Conservation (phyloP, 169 alveolate genomes). For the Plasmodium vivax region DNA sequence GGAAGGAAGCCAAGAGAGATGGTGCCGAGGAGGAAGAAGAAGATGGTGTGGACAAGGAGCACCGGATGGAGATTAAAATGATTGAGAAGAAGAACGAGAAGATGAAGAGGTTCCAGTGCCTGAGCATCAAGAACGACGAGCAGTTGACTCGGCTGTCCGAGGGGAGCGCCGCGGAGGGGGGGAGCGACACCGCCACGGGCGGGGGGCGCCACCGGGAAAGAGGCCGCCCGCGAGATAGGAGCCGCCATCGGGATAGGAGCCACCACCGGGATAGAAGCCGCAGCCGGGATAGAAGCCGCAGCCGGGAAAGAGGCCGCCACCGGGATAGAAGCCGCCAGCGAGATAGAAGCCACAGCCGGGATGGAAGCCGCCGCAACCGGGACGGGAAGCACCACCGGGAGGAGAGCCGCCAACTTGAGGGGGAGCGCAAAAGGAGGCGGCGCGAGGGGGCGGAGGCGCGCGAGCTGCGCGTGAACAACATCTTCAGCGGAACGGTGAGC, state of each 20-base stretch:
- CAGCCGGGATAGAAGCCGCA: neutral
- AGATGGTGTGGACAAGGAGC: neutral
- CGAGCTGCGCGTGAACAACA: conserved; percentile 6
- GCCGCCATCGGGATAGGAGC: too few relatives aligned
- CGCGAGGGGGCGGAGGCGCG: neutral
- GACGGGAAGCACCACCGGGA: neutral
- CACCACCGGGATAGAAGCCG: too few relatives aligned
- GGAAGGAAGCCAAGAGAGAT: neutral
- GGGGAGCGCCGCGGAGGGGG: neutral
- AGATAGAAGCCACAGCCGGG: neutral
- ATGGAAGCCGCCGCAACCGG: neutral
- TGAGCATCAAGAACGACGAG: conserved; percentile 31
- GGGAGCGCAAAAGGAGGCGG: neutral
- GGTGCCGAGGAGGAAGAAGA: neutral
- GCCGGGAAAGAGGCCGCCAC: neutral
- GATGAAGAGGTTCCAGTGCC: conserved; percentile 43
- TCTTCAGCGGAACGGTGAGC: conserved; percentile 81
- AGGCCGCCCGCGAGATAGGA: too few relatives aligned
- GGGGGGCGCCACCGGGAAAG: neutral
- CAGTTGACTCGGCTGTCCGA: neutral
- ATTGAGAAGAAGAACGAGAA: conserved; percentile 57
- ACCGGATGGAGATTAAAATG: neutral
- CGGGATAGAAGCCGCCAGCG: neutral
- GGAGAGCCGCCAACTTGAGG: neutral
- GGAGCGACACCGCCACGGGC: neutral